Evolutionary conservation across 179 eudicot genomes (phyloP), one percentile per base, ranked within the genome.

Genomic region (Corrigiola litoralis): DNA sequence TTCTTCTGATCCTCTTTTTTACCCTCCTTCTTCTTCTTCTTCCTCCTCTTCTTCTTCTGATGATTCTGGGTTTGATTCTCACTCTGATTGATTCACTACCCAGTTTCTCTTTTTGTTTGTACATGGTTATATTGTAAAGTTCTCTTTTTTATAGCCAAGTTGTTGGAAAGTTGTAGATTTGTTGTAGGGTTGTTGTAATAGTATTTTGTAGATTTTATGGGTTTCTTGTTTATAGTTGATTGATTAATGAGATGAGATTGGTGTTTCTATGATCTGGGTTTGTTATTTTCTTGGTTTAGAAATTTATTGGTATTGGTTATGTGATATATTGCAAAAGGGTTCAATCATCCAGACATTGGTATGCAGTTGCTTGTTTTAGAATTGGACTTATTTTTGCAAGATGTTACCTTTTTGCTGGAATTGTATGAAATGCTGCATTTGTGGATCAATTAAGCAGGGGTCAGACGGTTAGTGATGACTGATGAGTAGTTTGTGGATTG

Each of bases 61-160:
- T 54, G 28, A 6, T 20, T 41, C 33, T 20, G 70, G 58, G 23
- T 59, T 60, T 27, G 76, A 82, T 33, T 61, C 70, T 3, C 84
- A 76, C 71, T 82, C 88, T 34, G 88, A 86, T 81, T 86, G 74
- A 79, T 67, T 33, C 29, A 34, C 23, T 57, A 57, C 61, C 61
- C 44, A 34, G 61, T 10, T 16, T 16, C 17, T 55, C 4, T 36
- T 37, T 11, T 29, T 6, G 5, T 20, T 61, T 61, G 65, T 61
- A 61, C 40, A 61, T 17, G 37, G 29, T 42, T 61, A 27, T 61
- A 1, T n/a, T 60, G 65, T 42, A 44, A 44, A 42, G 52, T 42
- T 61, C 44, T 61, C 25, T 42, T 61, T 44, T 61, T 59, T 61
- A 29, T 48, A 48, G 53, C n/a, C n/a, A n/a, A 4, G 53, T 21